Base-by-base conservation (phyloP, 352 stramenopile species). In the Phytophthora nicotianae region DNA sequence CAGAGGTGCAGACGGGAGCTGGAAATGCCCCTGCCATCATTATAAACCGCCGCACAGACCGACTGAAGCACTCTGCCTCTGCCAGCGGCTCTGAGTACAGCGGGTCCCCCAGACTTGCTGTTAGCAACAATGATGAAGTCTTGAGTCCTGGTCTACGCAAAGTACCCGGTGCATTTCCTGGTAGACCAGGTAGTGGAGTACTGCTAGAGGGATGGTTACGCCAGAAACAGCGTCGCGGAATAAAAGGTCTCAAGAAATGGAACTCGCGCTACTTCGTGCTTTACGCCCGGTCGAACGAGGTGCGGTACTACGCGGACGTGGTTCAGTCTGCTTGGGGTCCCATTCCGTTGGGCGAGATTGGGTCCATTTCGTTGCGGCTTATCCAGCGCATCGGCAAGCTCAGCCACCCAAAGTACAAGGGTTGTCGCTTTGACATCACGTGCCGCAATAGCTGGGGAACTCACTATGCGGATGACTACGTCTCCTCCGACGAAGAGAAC, bases 201-300 rank as follows among this genome's bases (percentile, higher is more conserved):
- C 21, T 92, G 2, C 58, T 94, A 0, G 83, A 94, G 74, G 85
- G 85, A 19, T 94, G 85, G 85, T 65, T 94, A 7, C 83, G 83
- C 13, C 85, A 92, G 52, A 94, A 92, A 59, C 85, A 94, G 55
- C 81, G 85, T 1, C 83, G 85, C 7, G 83, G 83, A 20, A 77
- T 92, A 35, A 90, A 90, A 37, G 85, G 85, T 9, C 77, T 92
- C 50, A 94, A 92, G 68, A 90, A 91, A 67, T 94, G 85, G 85
- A 91, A 92, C 57, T 81, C 79, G 50, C 77, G 83, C 33, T 92
- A 92, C 50, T 94, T 92, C 53, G 85, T 94, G 49, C 65, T 92
- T 4, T 90, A 92, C 62, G 79, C 79, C 13, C 77, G 78, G 47
- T 83, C 74, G 2, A 90, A 89, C 55, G 85, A 94, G 50, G 68